Base-by-base conservation (phyloP, 2,329 filamentous ascomycete species). In the Fusarium pseudograminearum region DNA sequence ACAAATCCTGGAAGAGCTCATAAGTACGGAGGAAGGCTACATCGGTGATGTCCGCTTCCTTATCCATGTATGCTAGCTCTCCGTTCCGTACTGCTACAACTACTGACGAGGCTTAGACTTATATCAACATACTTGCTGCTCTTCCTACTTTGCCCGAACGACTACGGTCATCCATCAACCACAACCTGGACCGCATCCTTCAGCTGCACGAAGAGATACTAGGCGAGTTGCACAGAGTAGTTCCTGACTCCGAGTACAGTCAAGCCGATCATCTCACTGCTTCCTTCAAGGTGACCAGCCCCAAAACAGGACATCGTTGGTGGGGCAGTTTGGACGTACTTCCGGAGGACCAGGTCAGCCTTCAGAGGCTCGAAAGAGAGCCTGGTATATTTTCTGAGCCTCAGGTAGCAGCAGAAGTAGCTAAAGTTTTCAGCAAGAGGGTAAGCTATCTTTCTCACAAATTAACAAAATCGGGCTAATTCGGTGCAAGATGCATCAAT, bases 21-120 rank as follows among this genome's bases (percentile, higher is more conserved):
- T 98, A 65, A 87, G 82, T 59, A 97, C 94, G 0, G 96, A 98
- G 78, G 92, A 96, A 77, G 89, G 91, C 74, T 98, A 98, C 77
- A 90, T 98, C 73, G 89, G 90, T 18, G 95, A 97, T 74, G 80
- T 98, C 61, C 93, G 93, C 73, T 93, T 96, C 70, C 83, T 98
- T 62, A 91, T 92, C 77, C 94, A 97, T 80, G 94, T 95, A 82
- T 76, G 89, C 75, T 41, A 10, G 10, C 24, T 8, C 30, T 15
- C 34, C 16, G 4, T 41, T 12, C 9, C 28, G 26, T 7, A 7
- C 30, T n/a, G 14, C 20, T 30, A 5, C 12, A 10, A 12, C 18
- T 16, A 34, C 62, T 78, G 44, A 78, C 67, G 77, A 15, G 3
- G 16, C 10, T 11, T 7, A 93, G 91, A 87, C 93, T 24, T 93